Percentiles rank a stretch among this genome's conserved stretches.
Conservation (phyloP, 768 basidiomycete genomes). For the Hypholoma sublateritium region DNA sequence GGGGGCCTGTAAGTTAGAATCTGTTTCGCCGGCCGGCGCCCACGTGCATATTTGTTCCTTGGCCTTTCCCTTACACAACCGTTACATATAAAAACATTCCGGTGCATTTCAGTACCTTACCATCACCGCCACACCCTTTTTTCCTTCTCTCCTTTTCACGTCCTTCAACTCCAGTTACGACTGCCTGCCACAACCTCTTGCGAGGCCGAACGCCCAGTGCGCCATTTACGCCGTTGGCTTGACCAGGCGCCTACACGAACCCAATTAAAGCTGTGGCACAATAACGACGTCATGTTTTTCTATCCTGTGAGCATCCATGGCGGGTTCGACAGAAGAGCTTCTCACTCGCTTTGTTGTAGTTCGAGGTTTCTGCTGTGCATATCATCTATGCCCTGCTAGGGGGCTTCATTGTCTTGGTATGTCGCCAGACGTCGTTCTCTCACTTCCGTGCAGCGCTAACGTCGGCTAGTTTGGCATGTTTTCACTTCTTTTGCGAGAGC, state of each 20-base stretch:
- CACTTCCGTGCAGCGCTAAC: not conserved
- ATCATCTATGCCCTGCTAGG: conserved; percentile 79
- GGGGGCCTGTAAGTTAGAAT: too few relatives aligned
- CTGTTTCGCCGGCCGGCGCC: not conserved
- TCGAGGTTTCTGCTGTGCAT: conserved; percentile 70
- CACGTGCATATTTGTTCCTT: conserved; percentile 3
- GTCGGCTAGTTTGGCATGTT: conserved; percentile 85
- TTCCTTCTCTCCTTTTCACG: not conserved
- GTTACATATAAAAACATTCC: conserved; percentile 2
- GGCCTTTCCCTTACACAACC: not conserved
- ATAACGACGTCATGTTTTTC: conserved; percentile 42
- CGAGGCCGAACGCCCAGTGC: conserved; percentile 6
- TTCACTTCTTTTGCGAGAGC: conserved; percentile 87
- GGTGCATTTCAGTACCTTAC: conserved; percentile 1
- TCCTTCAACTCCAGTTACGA: not conserved
- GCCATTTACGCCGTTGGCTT: conserved; percentile 21
- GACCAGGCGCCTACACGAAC: conserved; percentile 6
- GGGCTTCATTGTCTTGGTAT: conserved; percentile 80
- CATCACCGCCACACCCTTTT: not conserved
- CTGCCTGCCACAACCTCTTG: not conserved
- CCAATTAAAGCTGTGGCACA: conserved; percentile 1
- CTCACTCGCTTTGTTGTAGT: conserved; percentile 28
- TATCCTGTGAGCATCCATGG: conserved; percentile 40
- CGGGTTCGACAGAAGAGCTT: not conserved
- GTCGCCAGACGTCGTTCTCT: not conserved